Evolutionary conservation across 495 filamentous ascomycete species (phyloP), one percentile per base, ranked within the genome.

Genomic region (Lasiosphaeriaceae sp.): DNA sequence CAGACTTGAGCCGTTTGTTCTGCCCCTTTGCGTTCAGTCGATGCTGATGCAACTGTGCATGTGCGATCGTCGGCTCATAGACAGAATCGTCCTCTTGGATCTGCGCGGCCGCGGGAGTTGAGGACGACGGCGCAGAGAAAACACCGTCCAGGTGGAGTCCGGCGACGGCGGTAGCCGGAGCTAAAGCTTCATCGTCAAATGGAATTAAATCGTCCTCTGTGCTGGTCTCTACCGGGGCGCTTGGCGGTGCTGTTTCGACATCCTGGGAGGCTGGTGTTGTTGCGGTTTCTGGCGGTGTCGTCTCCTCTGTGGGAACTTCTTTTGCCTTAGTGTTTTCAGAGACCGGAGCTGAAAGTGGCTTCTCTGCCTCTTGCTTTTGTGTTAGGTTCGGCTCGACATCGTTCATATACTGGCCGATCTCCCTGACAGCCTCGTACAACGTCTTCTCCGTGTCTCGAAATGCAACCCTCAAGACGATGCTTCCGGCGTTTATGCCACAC

Each of bases 401-500:
- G 41, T 72, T 79, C 67, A 95, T 90, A 66, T 87, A 90, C 55
- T 80, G 74, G 19, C 76, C 78, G 58, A 97, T 96, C 67, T 93
- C 83, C 44, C 69, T 71, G 86, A 96, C 87, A 17, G 94, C 93
- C 59, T 90, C 87, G 61, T 90, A 90, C 21, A 97, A 75, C 8
- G 92, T 91, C 56, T 83, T 83, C 23, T 88, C 83, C 6, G 89
- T 93, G 52, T 75, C 78, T 62, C 78, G 83, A 73, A 92, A 97
- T 52, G 77, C 83, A 35, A 97, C 74, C 22, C 88, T 78, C 31
- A 97, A 74, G n/a, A 95, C 71, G 4, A 87, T 82, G 68, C 80
- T 90, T 5, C 94, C 93, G 48, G 82, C 85, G 65, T 89, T 95
- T 63, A 92, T 86, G 1, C 94, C 94, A 29, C 96, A 72, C 63